phyloP scores from a whole-genome alignment of 345 rosid genomes.

The Corchorus capsularis region DNA sequence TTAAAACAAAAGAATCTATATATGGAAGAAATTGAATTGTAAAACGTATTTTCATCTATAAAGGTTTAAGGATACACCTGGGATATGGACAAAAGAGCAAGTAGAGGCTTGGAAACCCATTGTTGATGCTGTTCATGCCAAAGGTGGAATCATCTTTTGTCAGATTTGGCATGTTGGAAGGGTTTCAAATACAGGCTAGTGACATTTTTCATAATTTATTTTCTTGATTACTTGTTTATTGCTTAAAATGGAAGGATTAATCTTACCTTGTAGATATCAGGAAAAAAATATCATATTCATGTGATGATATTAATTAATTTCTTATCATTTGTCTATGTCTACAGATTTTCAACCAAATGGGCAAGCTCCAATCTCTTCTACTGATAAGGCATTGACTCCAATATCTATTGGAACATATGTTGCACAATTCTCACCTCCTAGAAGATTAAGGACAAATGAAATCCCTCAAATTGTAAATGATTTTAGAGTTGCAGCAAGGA shows the following conservation, averaged over 20 bases:
- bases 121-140: conserved; percentile 80
- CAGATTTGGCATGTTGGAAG: conserved; percentile 78
- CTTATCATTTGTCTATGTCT: neutral
- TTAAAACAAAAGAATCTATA: too few relatives aligned
- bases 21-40: neutral
- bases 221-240: too few relatives aligned
- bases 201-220: too few relatives aligned
- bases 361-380: conserved; percentile 56
- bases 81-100: conserved; percentile 79
- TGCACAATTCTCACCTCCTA: conserved; percentile 52
- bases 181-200: conserved; percentile 51
- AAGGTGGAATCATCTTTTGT: conserved; percentile 71
- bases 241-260: too few relatives aligned
- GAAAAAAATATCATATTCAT: too few relatives aligned
- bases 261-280: too few relatives aligned
- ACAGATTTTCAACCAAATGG: conserved; percentile 65
- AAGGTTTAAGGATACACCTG: conserved; percentile 46
- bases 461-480: conserved; percentile 71
- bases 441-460: conserved; percentile 59
- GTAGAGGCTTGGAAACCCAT: conserved; percentile 89
- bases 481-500: conserved; percentile 69
- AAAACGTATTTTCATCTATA: too few relatives aligned
- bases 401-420: conserved; percentile 49
- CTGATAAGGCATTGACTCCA: too few relatives aligned
- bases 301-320: neutral